phyloP scores from a whole-genome alignment of 805 yeast genomes.

The Yamadazyma paraphyllophila region DNA sequence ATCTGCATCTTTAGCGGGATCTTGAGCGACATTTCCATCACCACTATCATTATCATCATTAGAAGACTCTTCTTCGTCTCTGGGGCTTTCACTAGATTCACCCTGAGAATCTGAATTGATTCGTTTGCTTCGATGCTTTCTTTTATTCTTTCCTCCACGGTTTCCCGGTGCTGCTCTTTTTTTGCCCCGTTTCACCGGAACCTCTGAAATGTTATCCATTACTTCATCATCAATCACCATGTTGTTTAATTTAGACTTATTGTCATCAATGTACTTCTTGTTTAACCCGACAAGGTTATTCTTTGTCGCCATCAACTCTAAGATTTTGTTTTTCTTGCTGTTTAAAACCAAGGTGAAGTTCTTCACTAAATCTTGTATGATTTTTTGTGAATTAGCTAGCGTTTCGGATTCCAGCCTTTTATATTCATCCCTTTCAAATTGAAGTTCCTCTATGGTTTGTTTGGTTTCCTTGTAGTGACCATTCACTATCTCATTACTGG shows the following conservation, averaged over 20 bases:
- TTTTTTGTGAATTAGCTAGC: background rate
- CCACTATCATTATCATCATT: too few relatives aligned
- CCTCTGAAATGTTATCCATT: background rate
- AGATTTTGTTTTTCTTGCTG: constrained; percentile 11
- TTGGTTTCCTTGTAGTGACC: background rate
- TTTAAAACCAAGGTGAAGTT: constrained; percentile 5
- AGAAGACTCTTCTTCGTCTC: too few relatives aligned
- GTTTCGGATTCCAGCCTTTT: background rate
- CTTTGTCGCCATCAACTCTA: background rate
- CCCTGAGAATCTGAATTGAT: background rate
- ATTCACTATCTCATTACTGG: background rate
- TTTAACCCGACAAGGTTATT: constrained; percentile 1
- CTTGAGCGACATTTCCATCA: too few relatives aligned
- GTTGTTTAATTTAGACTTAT: background rate
- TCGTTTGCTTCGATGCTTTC: constrained; percentile 4
- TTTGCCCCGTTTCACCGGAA: constrained; percentile 13
- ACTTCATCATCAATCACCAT: constrained; percentile 1
- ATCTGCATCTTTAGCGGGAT: too few relatives aligned
- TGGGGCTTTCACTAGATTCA: too few relatives aligned
- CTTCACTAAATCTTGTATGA: constrained; percentile 1
- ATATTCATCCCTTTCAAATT: constrained; percentile 4
- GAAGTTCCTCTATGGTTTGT: constrained; percentile 13
- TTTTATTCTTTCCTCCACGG: constrained; percentile 5
- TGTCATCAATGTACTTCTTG: background rate
- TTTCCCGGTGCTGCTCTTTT: background rate